A percentile compares a stretch with the other conserved stretches of the same genome.
phyloP scores from a whole-genome alignment of 164 flowering plant species.

The Malania oleifera region DNA sequence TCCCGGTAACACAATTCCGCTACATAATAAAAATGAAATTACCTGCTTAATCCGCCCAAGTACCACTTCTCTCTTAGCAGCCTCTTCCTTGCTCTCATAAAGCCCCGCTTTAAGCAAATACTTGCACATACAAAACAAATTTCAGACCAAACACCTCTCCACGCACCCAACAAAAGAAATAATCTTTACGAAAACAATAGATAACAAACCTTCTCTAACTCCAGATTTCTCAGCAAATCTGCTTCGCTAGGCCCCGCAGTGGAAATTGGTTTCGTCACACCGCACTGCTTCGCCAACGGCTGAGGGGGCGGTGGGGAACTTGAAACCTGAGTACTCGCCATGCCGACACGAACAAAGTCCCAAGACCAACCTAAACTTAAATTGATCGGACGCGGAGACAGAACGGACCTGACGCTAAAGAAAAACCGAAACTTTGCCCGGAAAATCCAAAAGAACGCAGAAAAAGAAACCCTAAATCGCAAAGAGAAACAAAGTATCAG shows the following conservation, averaged over 20 bases:
- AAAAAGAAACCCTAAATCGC: background rate
- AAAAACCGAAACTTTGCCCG: background rate
- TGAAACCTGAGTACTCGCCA: constrained; percentile 35
- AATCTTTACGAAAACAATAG: background rate
- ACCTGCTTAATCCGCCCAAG: constrained; percentile 66
- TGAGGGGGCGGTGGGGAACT: constrained; percentile 25
- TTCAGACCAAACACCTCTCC: background rate
- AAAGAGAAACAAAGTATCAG: background rate
- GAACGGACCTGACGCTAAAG: background rate
- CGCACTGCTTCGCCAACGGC: constrained; percentile 42
- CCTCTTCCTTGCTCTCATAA: constrained; percentile 68
- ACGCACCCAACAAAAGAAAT: background rate
- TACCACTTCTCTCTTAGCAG: constrained; percentile 62
- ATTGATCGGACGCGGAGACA: background rate
- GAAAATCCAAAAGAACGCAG: background rate
- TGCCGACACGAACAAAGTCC: constrained; percentile 7
- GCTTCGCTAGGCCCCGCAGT: constrained; percentile 57
- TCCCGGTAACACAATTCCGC: too few relatives aligned
- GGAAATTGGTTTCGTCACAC: constrained; percentile 76
- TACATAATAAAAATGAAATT: too few relatives aligned
- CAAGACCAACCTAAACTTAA: background rate
- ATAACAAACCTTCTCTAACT: constrained; percentile 60
- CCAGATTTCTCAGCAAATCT: constrained; percentile 53
- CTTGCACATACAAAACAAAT: constrained; percentile 17
- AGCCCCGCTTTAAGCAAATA: constrained; percentile 59